Evolutionary conservation across 805 yeast species (phyloP), one percentile per base, ranked within the genome.

Genomic region (Candida silvicultrix): DNA sequence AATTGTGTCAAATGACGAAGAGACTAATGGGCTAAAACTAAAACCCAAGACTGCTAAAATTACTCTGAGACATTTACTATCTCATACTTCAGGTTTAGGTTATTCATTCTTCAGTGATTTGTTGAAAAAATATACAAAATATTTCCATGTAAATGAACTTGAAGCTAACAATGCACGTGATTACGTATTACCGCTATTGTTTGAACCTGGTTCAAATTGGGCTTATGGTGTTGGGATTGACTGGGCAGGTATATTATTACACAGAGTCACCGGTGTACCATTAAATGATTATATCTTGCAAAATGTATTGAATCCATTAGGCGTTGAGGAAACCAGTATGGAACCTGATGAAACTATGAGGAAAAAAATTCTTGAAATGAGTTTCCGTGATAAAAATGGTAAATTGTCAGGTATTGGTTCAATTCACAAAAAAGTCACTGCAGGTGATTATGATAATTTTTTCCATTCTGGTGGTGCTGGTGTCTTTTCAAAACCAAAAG

Each of bases 381-480:
- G 58, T 42, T 42, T 41, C 22, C 53, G 66, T 32, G 50, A 51
- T 16, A 47, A 53, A 45, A 59, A 45, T 38, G 55, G 47, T 18
- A 46, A 41, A 31, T 45, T 45, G 18, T 40, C 38, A 2, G 47
- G 38, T 12, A 45, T 48, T 21, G 50, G 45, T 2, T 55, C 55
- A 35, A 31, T 45, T 7, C 49, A 38, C 32, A 45, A 47, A 20
- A 42, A 45, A 21, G 47, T 48, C 18, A 39, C 41, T 14, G 40
- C 38, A 23, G 51, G 50, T 36, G 47, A 39, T 14, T 31, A 42
- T 28, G 20, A 45, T 2, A 41, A 38, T 7, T 34, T 35, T 15
- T 45, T 62, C 36, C 63, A 64, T 42, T 58, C 67, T 50, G 77
- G 74, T 8, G 78, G 78, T 23, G 73, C 68, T 7, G 78, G 78